Base-by-base conservation (phyloP, 257 asterid genomes). In the Hygrophila difformis region DNA sequence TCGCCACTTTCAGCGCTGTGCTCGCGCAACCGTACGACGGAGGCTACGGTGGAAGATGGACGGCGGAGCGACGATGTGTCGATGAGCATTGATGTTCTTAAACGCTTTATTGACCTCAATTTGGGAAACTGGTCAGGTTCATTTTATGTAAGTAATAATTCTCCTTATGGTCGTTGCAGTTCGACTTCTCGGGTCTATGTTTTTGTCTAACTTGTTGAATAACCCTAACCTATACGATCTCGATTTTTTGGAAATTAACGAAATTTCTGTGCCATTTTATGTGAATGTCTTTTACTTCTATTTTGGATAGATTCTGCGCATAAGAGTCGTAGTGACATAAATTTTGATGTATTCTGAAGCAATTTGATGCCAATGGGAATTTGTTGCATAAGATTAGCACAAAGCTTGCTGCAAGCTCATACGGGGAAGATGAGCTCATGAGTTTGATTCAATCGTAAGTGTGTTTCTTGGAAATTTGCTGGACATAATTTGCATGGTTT, bases 361-460 rank as follows among this genome's bases (percentile, higher is more conserved):
- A 82, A 79, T 89, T 75, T 67, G 96, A 89, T 77, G 33, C 66
- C 48, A 39, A 64, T 44, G 98, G 98, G 45, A 64, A 82, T 53
- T 72, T 85, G 72, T 63, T 89, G 67, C 74, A 89, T 51, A 75
- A 61, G 64, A 66, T 89, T 64, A 72, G 73, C 49, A 85, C 93
- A 18, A 79, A 76, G 77, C 93, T 89, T 58, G 70, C 86, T 10
- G 93, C 72, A 7, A 68, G 87, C 38, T 89, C 94, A 24, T 85
- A 89, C n/a, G 98, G 96, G 28, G 92, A 89, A 73, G 84, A 65
- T 63, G 96, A 85, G 50, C 86, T 85, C 69, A 71, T 76, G 74
- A 89, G 98, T 69, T 75, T 89, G 81, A 75, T 85, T 44, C 98
- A 89, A 47, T 73, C 96, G 98, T 89, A 70, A 59, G 84, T 53